phyloP scores from a whole-genome alignment of 345 rosid genomes.

The Lumnitzera littorea region DNA sequence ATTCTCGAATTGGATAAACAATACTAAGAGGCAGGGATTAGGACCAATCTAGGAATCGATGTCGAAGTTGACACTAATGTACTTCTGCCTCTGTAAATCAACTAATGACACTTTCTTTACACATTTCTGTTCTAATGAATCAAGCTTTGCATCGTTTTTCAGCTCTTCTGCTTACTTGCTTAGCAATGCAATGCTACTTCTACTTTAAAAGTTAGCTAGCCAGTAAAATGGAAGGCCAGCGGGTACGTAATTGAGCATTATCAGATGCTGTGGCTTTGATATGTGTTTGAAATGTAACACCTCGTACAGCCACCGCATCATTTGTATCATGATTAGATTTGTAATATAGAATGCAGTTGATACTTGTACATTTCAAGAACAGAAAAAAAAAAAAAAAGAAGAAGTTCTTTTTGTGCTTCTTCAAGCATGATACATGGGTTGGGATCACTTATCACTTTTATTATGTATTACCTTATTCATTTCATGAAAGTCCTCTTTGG shows the following conservation, averaged over 20 bases:
- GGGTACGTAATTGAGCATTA: no score
- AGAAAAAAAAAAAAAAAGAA: no score
- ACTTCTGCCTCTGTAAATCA: constrained; percentile 39
- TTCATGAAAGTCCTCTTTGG: constrained; percentile 58
- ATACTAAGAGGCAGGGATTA: constrained; percentile 34
- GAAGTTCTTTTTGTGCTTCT: no score
- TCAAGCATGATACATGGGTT: no score
- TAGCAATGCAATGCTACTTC: no score
- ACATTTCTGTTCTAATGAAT: constrained; percentile 63
- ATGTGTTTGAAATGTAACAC: not conserved
- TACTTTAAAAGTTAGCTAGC: no score
- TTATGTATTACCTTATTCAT: not conserved
- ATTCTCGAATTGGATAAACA: not conserved
- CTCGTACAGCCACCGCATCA: no score
- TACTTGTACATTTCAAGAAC: not conserved
- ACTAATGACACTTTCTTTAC: constrained; percentile 28
- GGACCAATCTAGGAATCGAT: constrained; percentile 58
- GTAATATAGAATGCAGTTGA: not conserved
- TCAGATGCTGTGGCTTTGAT: not conserved
- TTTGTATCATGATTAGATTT: no score
- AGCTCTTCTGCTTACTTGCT: no score
- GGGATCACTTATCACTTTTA: no score
- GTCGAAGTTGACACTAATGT: constrained; percentile 67
- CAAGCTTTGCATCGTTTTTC: constrained; percentile 35
- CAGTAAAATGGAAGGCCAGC: no score